phyloP scores from a whole-genome alignment of 805 yeast genomes.

The Metschnikowia peoriensis region DNA sequence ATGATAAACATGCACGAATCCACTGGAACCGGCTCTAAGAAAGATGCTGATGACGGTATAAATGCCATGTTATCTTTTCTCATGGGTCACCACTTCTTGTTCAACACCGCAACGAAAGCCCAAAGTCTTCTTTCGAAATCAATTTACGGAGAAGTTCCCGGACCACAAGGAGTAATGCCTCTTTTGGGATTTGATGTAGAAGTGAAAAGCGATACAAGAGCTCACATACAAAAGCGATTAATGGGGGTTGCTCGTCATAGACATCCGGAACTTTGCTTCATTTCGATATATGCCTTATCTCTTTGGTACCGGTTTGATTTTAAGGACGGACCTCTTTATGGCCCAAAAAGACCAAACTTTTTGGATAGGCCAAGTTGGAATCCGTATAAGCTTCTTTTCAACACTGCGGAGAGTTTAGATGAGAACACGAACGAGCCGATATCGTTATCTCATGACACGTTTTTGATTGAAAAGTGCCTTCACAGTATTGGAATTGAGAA shows the following conservation, averaged over 20 bases:
- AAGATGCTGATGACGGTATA: background rate
- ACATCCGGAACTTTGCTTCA: background rate
- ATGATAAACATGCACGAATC: background rate
- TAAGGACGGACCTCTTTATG: background rate
- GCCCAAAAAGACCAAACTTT: background rate
- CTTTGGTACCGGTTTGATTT: background rate
- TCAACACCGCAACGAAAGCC: background rate
- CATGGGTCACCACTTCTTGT: slow-evolving; percentile 4
- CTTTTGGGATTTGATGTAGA: background rate
- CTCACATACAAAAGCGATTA: background rate
- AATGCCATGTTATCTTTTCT: slow-evolving; percentile 2
- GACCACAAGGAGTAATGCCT: background rate
- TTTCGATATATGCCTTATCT: background rate
- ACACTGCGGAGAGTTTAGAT: background rate
- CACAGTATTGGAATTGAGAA: background rate
- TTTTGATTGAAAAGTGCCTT: background rate
- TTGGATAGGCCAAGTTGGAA: background rate
- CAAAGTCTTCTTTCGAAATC: background rate
- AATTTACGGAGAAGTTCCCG: background rate
- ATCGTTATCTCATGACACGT: background rate
- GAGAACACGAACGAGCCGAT: background rate
- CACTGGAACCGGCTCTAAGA: background rate
- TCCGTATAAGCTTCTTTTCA: background rate
- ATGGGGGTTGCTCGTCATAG: background rate
- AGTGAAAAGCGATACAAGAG: background rate